Evolutionary conservation across 352 stramenopile species (phyloP).

Genomic region (Pythium folliculosum): DNA sequence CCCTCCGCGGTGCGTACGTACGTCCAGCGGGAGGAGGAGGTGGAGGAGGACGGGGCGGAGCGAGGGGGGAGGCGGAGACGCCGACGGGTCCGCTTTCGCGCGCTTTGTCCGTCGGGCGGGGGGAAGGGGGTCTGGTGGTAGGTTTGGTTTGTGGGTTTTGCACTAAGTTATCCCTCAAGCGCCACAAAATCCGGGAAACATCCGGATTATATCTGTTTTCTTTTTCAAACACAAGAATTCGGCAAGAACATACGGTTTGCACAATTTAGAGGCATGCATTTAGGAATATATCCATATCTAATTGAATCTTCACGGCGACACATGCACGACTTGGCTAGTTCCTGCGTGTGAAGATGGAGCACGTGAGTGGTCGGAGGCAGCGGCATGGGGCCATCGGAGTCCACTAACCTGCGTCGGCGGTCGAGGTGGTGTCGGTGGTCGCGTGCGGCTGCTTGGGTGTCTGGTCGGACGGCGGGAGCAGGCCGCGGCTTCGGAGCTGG

Average conservation of each 20-base stretch:
- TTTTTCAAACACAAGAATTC: neutral
- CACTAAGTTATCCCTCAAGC: conserved; percentile 16
- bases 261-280: neutral
- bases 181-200: conserved; percentile 20
- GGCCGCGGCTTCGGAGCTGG: conserved; percentile 28
- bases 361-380: neutral
- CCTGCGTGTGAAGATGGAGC: neutral
- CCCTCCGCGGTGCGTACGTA: neutral
- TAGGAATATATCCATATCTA: conserved; percentile 7
- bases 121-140: conserved; percentile 5
- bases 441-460: neutral
- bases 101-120: conserved; percentile 20
- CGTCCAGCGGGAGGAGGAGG: neutral
- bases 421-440: neutral
- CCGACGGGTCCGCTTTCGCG: conserved; percentile 23
- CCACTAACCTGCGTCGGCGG: conserved; percentile 6
- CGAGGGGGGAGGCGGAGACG: neutral
- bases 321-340: neutral
- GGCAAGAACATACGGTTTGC: neutral
- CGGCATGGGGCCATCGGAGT: no score
- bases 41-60: neutral
- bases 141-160: neutral
- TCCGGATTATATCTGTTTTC: neutral
- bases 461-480: conserved; percentile 18
- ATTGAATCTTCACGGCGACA: neutral